Conservation (phyloP, 139 green algal genomes). For the Ettlia oleoabundans region DNA sequence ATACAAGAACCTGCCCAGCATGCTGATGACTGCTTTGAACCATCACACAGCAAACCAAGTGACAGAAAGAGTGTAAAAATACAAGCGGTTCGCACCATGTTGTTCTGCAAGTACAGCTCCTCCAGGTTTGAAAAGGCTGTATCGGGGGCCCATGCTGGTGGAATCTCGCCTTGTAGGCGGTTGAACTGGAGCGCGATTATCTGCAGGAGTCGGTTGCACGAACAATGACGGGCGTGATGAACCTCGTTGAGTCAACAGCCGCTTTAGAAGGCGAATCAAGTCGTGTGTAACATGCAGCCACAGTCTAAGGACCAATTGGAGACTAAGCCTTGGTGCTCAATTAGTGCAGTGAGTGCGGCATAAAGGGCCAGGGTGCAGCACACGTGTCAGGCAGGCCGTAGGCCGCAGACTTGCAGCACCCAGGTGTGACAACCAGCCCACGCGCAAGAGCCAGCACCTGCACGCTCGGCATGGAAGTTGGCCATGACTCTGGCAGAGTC, state of each 20-base stretch:
- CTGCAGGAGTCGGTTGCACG: no score
- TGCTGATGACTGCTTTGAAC: neutral
- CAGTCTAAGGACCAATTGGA: neutral
- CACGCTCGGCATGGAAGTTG: neutral
- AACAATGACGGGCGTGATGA: no score
- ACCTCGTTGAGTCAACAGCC: no score
- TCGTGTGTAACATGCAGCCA: no score
- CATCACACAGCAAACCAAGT: no score
- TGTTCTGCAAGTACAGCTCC: constrained; percentile 26
- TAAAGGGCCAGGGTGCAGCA: no score
- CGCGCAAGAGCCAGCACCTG: neutral
- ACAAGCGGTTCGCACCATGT: constrained; percentile 4
- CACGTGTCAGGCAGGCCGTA: no score
- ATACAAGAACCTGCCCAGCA: no score
- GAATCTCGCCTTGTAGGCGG: neutral
- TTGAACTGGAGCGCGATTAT: constrained; percentile 2
- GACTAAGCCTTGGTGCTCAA: no score
- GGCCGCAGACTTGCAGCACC: neutral
- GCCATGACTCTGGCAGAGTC: neutral
- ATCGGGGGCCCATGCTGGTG: neutral
- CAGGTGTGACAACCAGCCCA: neutral
- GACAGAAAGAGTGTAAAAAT: neutral
- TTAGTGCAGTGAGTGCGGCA: no score
- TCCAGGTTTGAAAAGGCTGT: neutral
- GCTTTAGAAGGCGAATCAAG: no score